Conservation (phyloP, 805 yeast species). For the Metschnikowia noctiluminum region DNA sequence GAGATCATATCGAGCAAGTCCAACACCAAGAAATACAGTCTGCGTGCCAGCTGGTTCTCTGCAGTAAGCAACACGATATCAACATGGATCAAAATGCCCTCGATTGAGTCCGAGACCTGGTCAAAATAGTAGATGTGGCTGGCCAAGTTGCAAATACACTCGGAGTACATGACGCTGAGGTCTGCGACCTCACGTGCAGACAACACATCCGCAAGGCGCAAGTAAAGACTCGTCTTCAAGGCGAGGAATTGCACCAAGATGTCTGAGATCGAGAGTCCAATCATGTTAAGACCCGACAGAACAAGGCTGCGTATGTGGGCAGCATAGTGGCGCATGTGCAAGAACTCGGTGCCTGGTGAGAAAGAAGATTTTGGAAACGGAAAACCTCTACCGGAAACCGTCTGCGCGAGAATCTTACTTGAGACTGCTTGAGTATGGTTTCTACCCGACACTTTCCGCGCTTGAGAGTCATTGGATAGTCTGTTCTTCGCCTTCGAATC, state of each 20-base stretch:
- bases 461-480: too few relatives aligned
- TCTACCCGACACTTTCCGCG: too few relatives aligned
- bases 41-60: conserved; percentile 8
- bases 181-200: conserved; percentile 21
- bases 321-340: conserved; percentile 39
- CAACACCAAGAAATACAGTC: conserved; percentile 21
- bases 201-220: conserved; percentile 22
- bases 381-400: too few relatives aligned
- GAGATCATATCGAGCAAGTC: conserved; percentile 32
- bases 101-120: conserved; percentile 78
- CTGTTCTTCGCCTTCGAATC: too few relatives aligned
- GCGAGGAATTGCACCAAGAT: conserved; percentile 57
- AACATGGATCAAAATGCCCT: conserved; percentile 54
- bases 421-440: too few relatives aligned
- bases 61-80: conserved; percentile 26
- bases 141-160: conserved; percentile 66
- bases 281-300: conserved; percentile 76
- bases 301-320: conserved; percentile 54
- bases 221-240: conserved; percentile 41
- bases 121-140: conserved; percentile 81
- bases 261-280: conserved; percentile 84
- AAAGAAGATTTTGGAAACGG: background rate
- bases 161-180: conserved; percentile 45
- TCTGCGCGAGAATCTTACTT: too few relatives aligned
- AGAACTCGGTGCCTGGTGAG: conserved; percentile 8